A percentile compares a stretch with the other conserved stretches of the same genome.
Evolutionary conservation across 768 basidiomycete genomes (phyloP).

Genomic region (Pulveroboletus sp.): DNA sequence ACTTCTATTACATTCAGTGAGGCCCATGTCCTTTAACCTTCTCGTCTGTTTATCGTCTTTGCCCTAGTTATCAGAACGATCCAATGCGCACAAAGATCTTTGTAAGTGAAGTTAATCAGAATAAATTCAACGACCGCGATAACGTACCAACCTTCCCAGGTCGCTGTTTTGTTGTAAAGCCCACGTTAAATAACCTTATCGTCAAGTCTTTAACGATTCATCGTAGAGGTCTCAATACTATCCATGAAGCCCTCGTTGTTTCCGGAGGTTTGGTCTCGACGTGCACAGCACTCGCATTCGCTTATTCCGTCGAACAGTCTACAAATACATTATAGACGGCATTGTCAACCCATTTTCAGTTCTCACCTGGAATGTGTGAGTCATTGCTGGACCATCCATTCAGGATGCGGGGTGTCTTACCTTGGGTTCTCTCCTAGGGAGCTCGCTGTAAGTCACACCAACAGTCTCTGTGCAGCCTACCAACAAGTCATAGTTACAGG

Average conservation of each 20-base stretch:
- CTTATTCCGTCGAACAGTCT: background rate
- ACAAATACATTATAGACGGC: background rate
- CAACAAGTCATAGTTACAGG: constrained; percentile 3
- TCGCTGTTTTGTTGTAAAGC: background rate
- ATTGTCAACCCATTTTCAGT: background rate
- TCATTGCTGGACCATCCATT: background rate
- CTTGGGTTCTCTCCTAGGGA: background rate
- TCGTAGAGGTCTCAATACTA: background rate
- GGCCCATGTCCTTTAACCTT: background rate
- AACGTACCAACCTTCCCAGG: background rate
- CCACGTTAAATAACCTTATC: background rate
- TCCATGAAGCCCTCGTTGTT: background rate
- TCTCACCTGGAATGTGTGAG: background rate
- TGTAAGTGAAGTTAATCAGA: background rate
- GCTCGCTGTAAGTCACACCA: background rate
- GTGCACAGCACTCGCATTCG: background rate
- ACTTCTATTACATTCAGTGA: constrained; percentile 10
- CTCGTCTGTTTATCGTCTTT: background rate
- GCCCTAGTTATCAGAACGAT: constrained; percentile 3
- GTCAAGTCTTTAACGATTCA: background rate
- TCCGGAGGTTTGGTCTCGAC: background rate
- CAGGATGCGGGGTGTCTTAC: background rate
- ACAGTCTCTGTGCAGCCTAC: background rate
- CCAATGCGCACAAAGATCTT: background rate
- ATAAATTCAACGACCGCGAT: background rate